phyloP scores from a whole-genome alignment of 331 rosid species.

The Cydonia oblonga region DNA sequence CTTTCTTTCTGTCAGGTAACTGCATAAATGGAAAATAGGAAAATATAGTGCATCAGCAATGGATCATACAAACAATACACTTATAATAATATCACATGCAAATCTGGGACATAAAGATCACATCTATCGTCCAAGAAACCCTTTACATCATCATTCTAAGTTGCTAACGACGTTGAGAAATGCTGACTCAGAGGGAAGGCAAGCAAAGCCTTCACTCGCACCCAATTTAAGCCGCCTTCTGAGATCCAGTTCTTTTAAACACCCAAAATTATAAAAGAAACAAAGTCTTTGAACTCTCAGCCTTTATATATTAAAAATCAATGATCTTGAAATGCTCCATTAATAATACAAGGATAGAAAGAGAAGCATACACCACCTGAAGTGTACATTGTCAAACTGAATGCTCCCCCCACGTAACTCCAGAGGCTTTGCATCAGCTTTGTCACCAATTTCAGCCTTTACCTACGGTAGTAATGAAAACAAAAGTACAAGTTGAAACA shows the following conservation, averaged over 20 bases:
- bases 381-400: constrained; percentile 66
- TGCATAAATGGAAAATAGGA: constrained; percentile 19
- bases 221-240: not conserved
- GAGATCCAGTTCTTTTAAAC: not conserved
- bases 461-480: constrained; percentile 40
- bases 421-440: constrained; percentile 54
- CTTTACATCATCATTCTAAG: not conserved
- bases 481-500: not conserved
- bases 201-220: not conserved
- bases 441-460: constrained; percentile 64
- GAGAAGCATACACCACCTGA: constrained; percentile 41
- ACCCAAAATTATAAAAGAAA: not conserved
- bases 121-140: not conserved
- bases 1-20: constrained; percentile 77
- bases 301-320: not conserved
- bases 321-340: not conserved
- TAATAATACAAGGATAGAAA: not conserved
- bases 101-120: not conserved
- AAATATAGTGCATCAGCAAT: constrained; percentile 10
- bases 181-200: not conserved
- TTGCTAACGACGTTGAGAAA: not conserved
- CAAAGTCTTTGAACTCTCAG: not conserved
- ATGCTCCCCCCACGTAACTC: constrained; percentile 61
- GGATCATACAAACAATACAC: not conserved
- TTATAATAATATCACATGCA: not conserved